phyloP scores from a whole-genome alignment of 495 filamentous ascomycete species.

The Lasiosphaeria ovina region DNA sequence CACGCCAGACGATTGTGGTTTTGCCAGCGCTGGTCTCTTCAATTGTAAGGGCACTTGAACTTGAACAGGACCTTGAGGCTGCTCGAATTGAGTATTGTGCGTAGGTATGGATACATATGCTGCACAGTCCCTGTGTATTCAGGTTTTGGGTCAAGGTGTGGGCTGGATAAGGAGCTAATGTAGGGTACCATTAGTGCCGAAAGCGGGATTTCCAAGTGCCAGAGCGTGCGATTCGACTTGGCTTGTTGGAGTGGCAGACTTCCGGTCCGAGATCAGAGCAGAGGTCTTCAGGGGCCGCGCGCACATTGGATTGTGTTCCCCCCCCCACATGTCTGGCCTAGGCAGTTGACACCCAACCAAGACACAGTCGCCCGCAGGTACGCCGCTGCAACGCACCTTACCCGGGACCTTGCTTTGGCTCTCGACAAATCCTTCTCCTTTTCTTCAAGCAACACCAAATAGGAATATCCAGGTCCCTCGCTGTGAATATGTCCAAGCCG shows the following conservation, averaged over 20 bases:
- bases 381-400: neutral
- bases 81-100: no score
- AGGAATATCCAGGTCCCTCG: neutral
- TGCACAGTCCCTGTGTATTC: no score
- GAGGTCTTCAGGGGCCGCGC: constrained; percentile 4
- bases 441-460: neutral
- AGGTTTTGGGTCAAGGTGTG: neutral
- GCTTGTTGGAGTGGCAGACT: constrained; percentile 13
- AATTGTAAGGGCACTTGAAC: no score
- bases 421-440: constrained; percentile 10
- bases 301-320: neutral
- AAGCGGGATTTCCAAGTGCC: constrained; percentile 9
- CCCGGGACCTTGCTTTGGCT: constrained; percentile 1
- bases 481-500: neutral
- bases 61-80: no score
- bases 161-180: neutral
- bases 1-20: no score
- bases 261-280: constrained; percentile 5
- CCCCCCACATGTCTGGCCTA: constrained; percentile 7
- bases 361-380: neutral
- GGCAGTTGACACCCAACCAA: neutral
- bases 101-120: no score
- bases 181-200: neutral
- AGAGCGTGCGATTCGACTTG: no score
- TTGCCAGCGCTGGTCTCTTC: no score